Percentiles rank a stretch among this genome's conserved stretches.
Conservation (phyloP, 805 yeast species). For the Teunomyces stri region DNA sequence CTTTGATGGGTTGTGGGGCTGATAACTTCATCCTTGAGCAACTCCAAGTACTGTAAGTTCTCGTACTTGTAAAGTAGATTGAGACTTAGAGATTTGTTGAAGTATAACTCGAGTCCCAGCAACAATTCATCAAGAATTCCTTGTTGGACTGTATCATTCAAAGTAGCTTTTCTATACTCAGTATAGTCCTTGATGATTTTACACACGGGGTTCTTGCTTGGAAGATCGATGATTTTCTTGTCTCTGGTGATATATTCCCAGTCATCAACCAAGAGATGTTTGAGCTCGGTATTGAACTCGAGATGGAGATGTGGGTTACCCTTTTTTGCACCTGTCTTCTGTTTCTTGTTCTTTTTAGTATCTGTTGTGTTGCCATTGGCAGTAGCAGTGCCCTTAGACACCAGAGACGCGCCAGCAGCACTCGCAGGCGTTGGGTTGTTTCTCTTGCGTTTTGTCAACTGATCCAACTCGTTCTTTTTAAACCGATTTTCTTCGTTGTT, state of each 20-base stretch:
- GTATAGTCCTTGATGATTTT: slow-evolving; percentile 55
- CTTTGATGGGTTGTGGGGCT: slow-evolving; percentile 7
- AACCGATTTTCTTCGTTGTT: slow-evolving; percentile 65
- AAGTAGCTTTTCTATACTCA: slow-evolving; percentile 17
- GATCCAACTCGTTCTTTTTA: slow-evolving; percentile 58
- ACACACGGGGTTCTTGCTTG: slow-evolving; percentile 53
- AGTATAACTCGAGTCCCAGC: slow-evolving; percentile 67
- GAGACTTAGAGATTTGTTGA: slow-evolving; percentile 69
- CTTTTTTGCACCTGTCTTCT: slow-evolving; percentile 1
- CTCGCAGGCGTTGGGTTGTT: slow-evolving; percentile 15
- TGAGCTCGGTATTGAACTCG: slow-evolving; percentile 62
- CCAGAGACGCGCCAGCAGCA: slow-evolving; percentile 14
- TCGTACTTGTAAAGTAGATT: slow-evolving; percentile 73
- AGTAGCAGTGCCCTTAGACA: slow-evolving; percentile 4
- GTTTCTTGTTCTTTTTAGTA: background rate
- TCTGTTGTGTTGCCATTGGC: background rate
- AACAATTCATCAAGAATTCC: slow-evolving; percentile 60
- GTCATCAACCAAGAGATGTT: slow-evolving; percentile 77
- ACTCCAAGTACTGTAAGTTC: slow-evolving; percentile 64
- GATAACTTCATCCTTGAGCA: slow-evolving; percentile 43
- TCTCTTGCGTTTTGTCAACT: slow-evolving; percentile 16
- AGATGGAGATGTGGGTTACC: slow-evolving; percentile 58
- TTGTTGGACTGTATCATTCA: slow-evolving; percentile 13
- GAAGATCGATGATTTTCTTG: slow-evolving; percentile 65
- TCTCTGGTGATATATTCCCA: slow-evolving; percentile 91